phyloP scores from a whole-genome alignment of 352 stramenopile species.

The Pseudoperonospora humuli region DNA sequence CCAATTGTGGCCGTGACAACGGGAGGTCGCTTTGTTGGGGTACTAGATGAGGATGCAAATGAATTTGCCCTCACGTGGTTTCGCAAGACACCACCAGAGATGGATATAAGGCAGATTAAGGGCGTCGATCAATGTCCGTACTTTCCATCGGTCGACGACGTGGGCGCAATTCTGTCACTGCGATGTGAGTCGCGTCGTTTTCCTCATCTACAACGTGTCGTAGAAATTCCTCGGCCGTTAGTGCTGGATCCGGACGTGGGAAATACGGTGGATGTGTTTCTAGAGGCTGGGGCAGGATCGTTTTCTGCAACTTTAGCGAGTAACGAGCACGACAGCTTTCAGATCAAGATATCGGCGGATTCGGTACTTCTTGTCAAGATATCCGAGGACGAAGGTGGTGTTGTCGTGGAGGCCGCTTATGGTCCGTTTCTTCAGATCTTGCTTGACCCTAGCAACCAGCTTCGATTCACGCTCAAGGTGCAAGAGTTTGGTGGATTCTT shows the following conservation, averaged over 20 bases:
- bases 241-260: constrained; percentile 53
- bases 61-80: constrained; percentile 70
- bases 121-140: constrained; percentile 46
- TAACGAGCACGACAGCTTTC: constrained; percentile 75
- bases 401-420: constrained; percentile 47
- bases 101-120: constrained; percentile 64
- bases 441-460: constrained; percentile 51
- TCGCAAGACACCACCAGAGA: constrained; percentile 35
- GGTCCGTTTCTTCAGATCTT: constrained; percentile 60
- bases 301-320: constrained; percentile 76
- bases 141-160: constrained; percentile 65
- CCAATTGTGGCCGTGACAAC: constrained; percentile 47
- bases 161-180: constrained; percentile 43
- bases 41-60: constrained; percentile 48
- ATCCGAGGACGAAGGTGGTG: constrained; percentile 57
- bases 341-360: constrained; percentile 61
- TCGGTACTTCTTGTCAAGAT: constrained; percentile 58
- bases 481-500: constrained; percentile 69
- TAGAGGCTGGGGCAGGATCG: constrained; percentile 56
- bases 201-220: constrained; percentile 39
- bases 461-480: constrained; percentile 71
- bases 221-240: constrained; percentile 42
- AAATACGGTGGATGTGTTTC: constrained; percentile 61
- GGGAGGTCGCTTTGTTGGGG: constrained; percentile 39
- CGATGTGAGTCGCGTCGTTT: constrained; percentile 66